Evolutionary conservation across 768 basidiomycete genomes (phyloP), one percentile per base, ranked within the genome.

Genomic region (Hypsizygus marmoreus): DNA sequence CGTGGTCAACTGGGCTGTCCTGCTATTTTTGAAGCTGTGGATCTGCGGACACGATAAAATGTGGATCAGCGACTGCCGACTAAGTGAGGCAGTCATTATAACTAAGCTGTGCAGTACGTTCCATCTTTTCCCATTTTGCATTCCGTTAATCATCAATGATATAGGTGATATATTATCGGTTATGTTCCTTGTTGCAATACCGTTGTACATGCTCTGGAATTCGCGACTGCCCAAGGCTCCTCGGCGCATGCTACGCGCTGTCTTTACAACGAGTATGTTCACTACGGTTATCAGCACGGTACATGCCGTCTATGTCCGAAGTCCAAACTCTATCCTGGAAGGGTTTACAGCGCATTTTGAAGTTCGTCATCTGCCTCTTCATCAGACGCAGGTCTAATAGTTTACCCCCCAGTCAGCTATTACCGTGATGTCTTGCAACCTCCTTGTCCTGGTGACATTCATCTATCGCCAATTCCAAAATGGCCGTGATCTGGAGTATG

Each of bases 401-500:
- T 12, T 6, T 20, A 8, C 1, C 8, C 4, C 30, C 12, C 16
- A 60, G 56, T 46, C 54, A 6, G 51, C 56, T 23, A 31, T 56
- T 36, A 49, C 54, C 3, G 35, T 58, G 3, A 38, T 60, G 17
- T 32, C 56, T 16, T 55, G 56, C 16, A 53, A 56, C 33, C 45
- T 56, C 13, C 39, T 48, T 4, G 57, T 60, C 14, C 11, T 60
- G 20, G 50, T 56, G 12, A 55, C 57, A 16, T 47, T 40, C 19
- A 8, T 53, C 8, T 60, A 56, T 35, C 52, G 59, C 19, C 47
- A 34, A 25, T 24, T 52, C 3, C 51, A 49, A 4, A 54, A 44
- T 11, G 51, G 42, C 16, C 31, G 25, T 22, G 52, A 49, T 22
- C 28, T 51, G n/a, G 53, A 54, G 11, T 33, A 49, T 1, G 51